A percentile compares a stretch with the other conserved stretches of the same genome.
Evolutionary conservation across 2,329 filamentous ascomycete genomes (phyloP).

Genomic region (Fusarium floridanum): DNA sequence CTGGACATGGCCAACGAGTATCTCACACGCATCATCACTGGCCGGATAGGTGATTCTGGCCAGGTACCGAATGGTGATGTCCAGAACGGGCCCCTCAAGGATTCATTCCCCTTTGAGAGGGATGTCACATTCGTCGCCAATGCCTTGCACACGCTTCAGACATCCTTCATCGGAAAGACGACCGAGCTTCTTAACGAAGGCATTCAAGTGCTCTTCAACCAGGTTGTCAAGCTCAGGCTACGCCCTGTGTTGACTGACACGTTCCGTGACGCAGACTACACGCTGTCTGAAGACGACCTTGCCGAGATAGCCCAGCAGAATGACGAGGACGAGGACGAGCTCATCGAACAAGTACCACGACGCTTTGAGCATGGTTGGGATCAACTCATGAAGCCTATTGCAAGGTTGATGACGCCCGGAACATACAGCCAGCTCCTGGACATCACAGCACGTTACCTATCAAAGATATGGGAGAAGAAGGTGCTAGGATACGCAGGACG

Average conservation of each 20-base stretch:
- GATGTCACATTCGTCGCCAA: constrained; percentile 79
- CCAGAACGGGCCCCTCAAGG: constrained; percentile 62
- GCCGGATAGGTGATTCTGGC: constrained; percentile 66
- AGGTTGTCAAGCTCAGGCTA: constrained; percentile 87
- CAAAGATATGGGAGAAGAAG: constrained; percentile 86
- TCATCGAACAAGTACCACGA: constrained; percentile 77
- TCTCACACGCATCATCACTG: constrained; percentile 84
- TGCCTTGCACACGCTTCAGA: constrained; percentile 76
- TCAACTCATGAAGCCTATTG: constrained; percentile 84
- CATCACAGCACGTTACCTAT: constrained; percentile 79
- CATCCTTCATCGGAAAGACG: constrained; percentile 81
- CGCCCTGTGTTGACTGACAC: constrained; percentile 87
- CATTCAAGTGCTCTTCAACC: constrained; percentile 86
- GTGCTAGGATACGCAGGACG: constrained; percentile 84
- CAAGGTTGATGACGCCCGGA: constrained; percentile 82
- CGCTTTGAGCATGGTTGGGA: constrained; percentile 91
- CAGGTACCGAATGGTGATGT: constrained; percentile 52
- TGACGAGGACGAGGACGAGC: constrained; percentile 65
- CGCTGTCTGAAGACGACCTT: constrained; percentile 72
- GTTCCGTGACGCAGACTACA: constrained; percentile 93
- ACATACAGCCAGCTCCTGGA: constrained; percentile 84
- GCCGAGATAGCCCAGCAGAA: constrained; percentile 67
- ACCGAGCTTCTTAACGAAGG: constrained; percentile 87
- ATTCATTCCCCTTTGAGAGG: constrained; percentile 83
- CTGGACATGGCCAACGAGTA: constrained; percentile 94